Evolutionary conservation across 2,329 filamentous ascomycete genomes (phyloP), one percentile per base, ranked within the genome.

Genomic region (Fusarium guadeloupense): DNA sequence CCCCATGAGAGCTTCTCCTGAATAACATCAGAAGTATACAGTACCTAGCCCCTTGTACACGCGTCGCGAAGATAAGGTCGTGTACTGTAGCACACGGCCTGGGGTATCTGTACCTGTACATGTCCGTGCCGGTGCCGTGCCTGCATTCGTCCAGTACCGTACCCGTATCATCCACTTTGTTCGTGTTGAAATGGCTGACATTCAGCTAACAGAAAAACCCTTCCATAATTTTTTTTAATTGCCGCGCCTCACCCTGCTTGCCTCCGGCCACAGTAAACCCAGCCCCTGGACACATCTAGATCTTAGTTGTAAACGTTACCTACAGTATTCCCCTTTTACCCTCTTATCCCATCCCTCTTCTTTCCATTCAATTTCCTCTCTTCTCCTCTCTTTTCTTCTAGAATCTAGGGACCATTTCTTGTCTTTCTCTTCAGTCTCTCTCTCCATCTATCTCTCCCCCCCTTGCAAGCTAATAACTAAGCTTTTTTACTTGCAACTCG

Each of bases 191-290:
- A 55, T 64, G 54, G 42, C 44, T 60, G 59, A 54, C 25, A 37
- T 25, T 26, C n/a, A 19, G 43, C 43, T 30, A 45, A 25, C 45
- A 20, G 40, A 41, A 63, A 70, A 63, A 61, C 28, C 48, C 47
- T 52, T 66, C 59, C 62, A 67, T 67, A 67, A 60, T 66, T 68
- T 40, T 68, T 68, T 71, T 68, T 73, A 69, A 72, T 72, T 72
- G 71, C 70, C 70, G 69, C 70, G 64, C 66, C 64, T 68, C 54
- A 67, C 64, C 64, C 54, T 58, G 46, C 46, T 42, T 54, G 41
- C 43, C 28, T 39, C 20, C 28, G 43, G 37, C 37, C 38, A 39
- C n/a, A 63, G 26, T 37, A 41, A n/a, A 41, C 47, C 53, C 57
- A 53, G 57, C 42, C 55, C 64, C 58, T 53, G 48, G 35, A 35